A percentile compares a stretch with the other conserved stretches of the same genome.
Conservation (phyloP, 1,284 basidiomycete species). For the Peniophora sp. region DNA sequence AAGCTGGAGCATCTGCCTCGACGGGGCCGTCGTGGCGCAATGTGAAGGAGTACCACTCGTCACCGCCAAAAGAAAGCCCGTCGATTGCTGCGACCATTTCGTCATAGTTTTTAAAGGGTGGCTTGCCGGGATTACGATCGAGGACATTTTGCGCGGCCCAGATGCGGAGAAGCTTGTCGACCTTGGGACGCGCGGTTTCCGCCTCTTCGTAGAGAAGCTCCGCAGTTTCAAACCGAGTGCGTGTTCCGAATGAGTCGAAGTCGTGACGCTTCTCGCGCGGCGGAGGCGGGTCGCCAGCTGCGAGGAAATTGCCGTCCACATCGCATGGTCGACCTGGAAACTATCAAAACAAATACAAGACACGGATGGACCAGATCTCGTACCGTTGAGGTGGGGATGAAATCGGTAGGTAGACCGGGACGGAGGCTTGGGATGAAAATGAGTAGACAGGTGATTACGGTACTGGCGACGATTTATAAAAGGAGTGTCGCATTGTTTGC, state of each 20-base stretch:
- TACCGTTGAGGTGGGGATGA: background rate
- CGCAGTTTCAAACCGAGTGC: conserved; percentile 6
- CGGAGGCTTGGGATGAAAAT: no score
- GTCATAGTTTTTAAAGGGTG: background rate
- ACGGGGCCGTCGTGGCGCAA: conserved; percentile 5
- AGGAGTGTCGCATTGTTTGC: no score
- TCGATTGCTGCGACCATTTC: conserved; percentile 14
- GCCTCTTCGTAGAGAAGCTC: conserved; percentile 7
- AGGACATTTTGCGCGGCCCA: conserved; percentile 4
- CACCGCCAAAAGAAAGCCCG: conserved; percentile 3
- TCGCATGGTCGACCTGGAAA: background rate
- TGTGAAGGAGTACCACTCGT: conserved; percentile 8
- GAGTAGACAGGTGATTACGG: no score
- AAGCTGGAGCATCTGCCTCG: conserved; percentile 7
- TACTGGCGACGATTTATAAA: no score
- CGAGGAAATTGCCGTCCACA: background rate
- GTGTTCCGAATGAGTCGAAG: conserved; percentile 6
- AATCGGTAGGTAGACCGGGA: background rate
- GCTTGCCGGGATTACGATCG: conserved; percentile 11
- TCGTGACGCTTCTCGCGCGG: conserved; percentile 1
- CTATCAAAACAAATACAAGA: background rate
- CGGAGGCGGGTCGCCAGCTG: conserved; percentile 3
- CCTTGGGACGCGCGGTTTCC: background rate
- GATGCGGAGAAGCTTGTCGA: conserved; percentile 8
- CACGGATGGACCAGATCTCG: background rate